Evolutionary conservation across 2,329 filamentous ascomycete genomes (phyloP).

Genomic region (Aureobasidium sp.): DNA sequence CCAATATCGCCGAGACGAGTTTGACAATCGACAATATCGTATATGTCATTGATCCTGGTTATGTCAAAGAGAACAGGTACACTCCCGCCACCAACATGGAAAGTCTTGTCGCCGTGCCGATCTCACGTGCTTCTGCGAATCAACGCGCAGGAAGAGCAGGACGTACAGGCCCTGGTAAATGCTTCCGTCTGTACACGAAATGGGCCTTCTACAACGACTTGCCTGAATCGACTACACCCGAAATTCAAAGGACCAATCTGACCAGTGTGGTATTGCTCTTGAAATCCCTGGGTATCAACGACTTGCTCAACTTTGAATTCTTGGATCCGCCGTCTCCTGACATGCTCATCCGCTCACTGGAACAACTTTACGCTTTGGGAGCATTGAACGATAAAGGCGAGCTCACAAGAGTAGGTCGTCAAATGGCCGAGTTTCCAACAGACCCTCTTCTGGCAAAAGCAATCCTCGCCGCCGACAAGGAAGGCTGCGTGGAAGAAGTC

Average conservation of each 20-base stretch:
- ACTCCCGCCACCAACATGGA: conserved; percentile 91
- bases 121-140: conserved; percentile 84
- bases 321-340: conserved; percentile 90
- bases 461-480: conserved; percentile 79
- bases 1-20: conserved; percentile 95
- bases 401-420: conserved; percentile 81
- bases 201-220: conserved; percentile 86
- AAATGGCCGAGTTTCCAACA: conserved; percentile 92
- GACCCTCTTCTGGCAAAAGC: conserved; percentile 88
- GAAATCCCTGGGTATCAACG: conserved; percentile 85
- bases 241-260: conserved; percentile 86
- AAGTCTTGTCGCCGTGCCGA: conserved; percentile 81
- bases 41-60: conserved; percentile 92
- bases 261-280: conserved; percentile 77
- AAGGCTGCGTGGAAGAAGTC: conserved; percentile 90
- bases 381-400: conserved; percentile 83
- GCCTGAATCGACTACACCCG: conserved; percentile 83
- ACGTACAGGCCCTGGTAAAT: conserved; percentile 85
- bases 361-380: conserved; percentile 85
- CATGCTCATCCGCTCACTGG: conserved; percentile 78
- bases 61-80: conserved; percentile 92
- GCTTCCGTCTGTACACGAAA: conserved; percentile 88
- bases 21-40: conserved; percentile 94
- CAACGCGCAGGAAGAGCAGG: conserved; percentile 90
- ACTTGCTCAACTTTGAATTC: conserved; percentile 90